A percentile compares a stretch with the other conserved stretches of the same genome.
Conservation (phyloP, 2,329 filamentous ascomycete genomes). For the Trichoderma sp. region DNA sequence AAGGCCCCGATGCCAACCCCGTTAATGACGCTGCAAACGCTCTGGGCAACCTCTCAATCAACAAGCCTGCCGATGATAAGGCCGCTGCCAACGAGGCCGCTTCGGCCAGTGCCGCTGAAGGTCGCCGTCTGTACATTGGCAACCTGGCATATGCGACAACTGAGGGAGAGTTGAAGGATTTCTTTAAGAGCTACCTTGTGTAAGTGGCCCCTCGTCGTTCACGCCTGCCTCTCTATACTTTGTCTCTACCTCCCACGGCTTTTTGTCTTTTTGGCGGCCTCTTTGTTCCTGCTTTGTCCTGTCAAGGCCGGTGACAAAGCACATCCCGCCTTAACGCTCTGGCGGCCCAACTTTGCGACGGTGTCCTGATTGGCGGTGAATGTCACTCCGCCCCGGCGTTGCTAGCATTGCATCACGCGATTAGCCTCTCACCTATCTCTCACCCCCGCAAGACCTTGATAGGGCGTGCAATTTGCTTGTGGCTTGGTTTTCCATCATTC, state of each 20-base stretch:
- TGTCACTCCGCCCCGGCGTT: conserved; percentile 12
- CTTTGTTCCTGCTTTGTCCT: background rate
- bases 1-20: conserved; percentile 63
- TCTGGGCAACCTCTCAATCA: conserved; percentile 72
- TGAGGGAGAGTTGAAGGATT: conserved; percentile 99
- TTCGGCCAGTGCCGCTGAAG: conserved; percentile 95
- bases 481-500: background rate
- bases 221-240: background rate
- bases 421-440: background rate
- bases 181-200: conserved; percentile 99
- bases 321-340: background rate
- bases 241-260: background rate
- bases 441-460: background rate
- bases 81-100: conserved; percentile 80
- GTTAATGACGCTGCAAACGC: conserved; percentile 76
- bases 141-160: conserved; percentile 99
- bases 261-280: background rate
- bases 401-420: conserved; percentile 9
- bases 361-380: conserved; percentile 22
- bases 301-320: background rate
- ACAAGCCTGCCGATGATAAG: conserved; percentile 55
- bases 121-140: conserved; percentile 99
- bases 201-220: conserved; percentile 57
- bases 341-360: conserved; percentile 13
- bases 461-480: background rate